Evolutionary conservation across 352 stramenopile species (phyloP), one percentile per base, ranked within the genome.

Genomic region (Phytophthora idaei): DNA sequence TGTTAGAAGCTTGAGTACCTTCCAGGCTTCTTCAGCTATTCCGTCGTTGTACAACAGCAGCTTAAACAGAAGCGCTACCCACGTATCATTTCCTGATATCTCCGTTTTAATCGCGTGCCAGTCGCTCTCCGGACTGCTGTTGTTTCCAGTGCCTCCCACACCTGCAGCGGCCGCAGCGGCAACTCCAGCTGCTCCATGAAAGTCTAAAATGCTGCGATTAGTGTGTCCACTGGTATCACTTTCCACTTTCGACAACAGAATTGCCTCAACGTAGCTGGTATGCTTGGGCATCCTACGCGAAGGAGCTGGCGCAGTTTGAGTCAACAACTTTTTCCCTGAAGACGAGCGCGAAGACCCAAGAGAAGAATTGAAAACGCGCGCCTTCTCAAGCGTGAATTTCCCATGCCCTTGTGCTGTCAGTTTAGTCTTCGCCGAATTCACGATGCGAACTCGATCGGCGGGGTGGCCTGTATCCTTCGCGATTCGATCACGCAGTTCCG

Each of bases 21-120:
- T 91, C 81, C 81, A 91, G 9, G 81, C 82, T 72, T 91, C 87
- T 64, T 92, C 87, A 48, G 76, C 80, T 17, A 90, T 80, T 32
- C 69, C 74, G 31, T 76, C 68, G 4, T 64, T 65, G 29, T 79
- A 78, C 3, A 77, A 75, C 10, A 93, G 63, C 46, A 90, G 57
- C 2, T 77, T 57, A 54, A 90, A 89, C 4, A 94, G 25, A 27
- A 84, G 61, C 31, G 56, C 37, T 41, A 87, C 21, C 62, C 71
- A 82, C 1, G 54, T 73, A 27, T 77, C 63, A 42, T 76, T 88
- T 48, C 68, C 76, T 50, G 80, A 85, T 36, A 93, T 76, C 37
- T 91, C 80, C 17, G 74, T 73, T 54, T 90, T 92, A 34, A 91
- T 77, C 11, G 78, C 71, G 29, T 89, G 78, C 82, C 85, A 92